Evolutionary conservation across 176 grass and related monocot species (phyloP).

Genomic region (Chrysopogon serrulatus): DNA sequence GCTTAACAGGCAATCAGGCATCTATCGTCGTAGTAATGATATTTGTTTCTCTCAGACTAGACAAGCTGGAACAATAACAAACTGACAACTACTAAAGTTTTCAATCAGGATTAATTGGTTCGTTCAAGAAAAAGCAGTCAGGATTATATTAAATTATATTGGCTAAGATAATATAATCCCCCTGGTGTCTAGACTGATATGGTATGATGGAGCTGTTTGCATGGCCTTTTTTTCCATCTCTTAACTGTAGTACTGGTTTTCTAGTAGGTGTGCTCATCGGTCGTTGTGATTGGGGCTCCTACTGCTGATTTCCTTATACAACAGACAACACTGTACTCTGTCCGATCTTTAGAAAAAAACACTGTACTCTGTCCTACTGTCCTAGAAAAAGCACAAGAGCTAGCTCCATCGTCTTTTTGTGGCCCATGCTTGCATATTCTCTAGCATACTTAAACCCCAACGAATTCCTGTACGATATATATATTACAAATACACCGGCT

Average conservation of each 20-base stretch:
- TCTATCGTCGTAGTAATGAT: not conserved
- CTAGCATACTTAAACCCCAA: not conserved
- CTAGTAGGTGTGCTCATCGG: not conserved
- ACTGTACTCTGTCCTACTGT: no score
- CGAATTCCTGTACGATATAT: not conserved
- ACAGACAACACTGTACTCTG: not conserved
- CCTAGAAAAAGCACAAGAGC: not conserved
- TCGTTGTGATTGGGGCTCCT: not conserved
- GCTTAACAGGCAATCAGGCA: constrained; percentile 10
- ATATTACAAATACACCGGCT: not conserved
- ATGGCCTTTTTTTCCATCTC: not conserved
- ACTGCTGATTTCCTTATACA: not conserved
- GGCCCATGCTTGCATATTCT: not conserved
- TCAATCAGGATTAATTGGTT: not conserved
- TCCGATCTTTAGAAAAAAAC: no score
- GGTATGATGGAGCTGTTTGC: not conserved
- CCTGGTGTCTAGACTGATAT: not conserved
- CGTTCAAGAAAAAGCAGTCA: not conserved
- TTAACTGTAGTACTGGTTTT: not conserved
- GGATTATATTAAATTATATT: not conserved
- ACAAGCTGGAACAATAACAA: not conserved
- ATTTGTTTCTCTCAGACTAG: not conserved
- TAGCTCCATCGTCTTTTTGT: not conserved
- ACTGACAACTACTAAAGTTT: not conserved
- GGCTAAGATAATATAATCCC: not conserved